These are phyloP conservation scores for Hysterangium stoloniferum DNA, from an alignment of 768 basidiomycete species.

Conservation along the genomic window DNA sequence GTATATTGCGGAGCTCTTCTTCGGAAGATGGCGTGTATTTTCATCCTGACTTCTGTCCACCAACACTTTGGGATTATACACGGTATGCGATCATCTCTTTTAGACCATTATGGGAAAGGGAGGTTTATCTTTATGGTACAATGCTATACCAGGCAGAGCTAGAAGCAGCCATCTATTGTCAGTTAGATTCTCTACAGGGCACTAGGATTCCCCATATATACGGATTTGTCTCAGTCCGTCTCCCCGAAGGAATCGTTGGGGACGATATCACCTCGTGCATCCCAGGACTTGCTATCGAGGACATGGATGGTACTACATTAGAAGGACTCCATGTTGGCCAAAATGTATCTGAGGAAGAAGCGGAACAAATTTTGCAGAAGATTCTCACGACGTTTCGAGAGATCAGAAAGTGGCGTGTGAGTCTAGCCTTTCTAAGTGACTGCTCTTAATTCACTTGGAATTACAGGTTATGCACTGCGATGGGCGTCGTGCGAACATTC, in stretches of 20 bases:
- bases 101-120: background rate
- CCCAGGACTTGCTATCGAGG: background rate
- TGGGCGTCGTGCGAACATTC: background rate
- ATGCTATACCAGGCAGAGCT: background rate
- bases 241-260: background rate
- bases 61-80: too few species aligned
- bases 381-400: background rate
- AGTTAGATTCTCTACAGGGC: background rate
- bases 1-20: background rate
- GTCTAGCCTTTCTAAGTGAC: background rate
- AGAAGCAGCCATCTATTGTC: background rate
- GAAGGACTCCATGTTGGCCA: background rate
- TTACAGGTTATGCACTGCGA: background rate
- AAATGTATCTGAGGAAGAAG: background rate
- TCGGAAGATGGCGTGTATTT: background rate
- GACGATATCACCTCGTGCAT: background rate
- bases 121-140: background rate
- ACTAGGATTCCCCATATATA: background rate
- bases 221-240: background rate
- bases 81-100: background rate
- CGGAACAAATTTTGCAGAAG: background rate
- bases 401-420: background rate
- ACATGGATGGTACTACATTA: background rate
- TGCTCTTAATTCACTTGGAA: background rate
- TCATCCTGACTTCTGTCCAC: background rate